Percentiles rank a stretch among this genome's conserved stretches.
These are phyloP conservation scores for Cymbopogon citratus DNA, from an alignment of 176 grass and related monocot species.

Conservation along the genomic window DNA sequence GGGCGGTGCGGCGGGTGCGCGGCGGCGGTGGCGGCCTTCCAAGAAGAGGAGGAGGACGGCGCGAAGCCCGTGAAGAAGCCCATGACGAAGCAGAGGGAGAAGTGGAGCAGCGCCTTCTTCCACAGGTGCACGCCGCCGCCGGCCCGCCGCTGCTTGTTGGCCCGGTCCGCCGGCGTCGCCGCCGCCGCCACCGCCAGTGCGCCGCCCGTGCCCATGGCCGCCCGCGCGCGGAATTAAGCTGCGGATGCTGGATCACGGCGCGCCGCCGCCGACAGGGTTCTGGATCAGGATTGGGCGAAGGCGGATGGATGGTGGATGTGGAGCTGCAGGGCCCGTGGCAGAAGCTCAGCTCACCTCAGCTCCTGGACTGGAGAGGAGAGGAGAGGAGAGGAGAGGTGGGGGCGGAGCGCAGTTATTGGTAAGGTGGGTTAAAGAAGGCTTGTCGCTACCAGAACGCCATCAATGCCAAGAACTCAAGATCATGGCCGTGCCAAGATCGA, in stretches of 20 bases:
- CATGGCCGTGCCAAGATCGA: neutral
- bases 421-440: neutral
- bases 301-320: neutral
- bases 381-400: neutral
- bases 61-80: conserved; percentile 99
- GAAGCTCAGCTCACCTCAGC: neutral
- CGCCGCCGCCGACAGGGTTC: neutral
- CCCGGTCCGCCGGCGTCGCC: conserved; percentile 30
- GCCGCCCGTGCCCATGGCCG: too few species aligned
- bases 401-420: neutral
- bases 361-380: too few species aligned
- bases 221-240: too few species aligned
- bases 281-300: conserved; percentile 2
- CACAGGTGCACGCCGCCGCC: conserved; percentile 51
- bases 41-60: conserved; percentile 43
- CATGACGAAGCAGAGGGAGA: conserved; percentile 97
- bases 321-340: neutral
- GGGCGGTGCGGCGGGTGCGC: neutral
- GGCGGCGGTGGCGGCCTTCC: neutral
- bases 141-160: conserved; percentile 43
- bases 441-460: neutral
- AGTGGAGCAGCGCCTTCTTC: conserved; percentile 93
- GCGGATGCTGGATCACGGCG: conserved; percentile 1
- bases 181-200: conserved; percentile 6
- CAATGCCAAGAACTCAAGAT: neutral